Evolutionary conservation across 1,284 basidiomycete species (phyloP).

Genomic region (Ganoderma lucidum): DNA sequence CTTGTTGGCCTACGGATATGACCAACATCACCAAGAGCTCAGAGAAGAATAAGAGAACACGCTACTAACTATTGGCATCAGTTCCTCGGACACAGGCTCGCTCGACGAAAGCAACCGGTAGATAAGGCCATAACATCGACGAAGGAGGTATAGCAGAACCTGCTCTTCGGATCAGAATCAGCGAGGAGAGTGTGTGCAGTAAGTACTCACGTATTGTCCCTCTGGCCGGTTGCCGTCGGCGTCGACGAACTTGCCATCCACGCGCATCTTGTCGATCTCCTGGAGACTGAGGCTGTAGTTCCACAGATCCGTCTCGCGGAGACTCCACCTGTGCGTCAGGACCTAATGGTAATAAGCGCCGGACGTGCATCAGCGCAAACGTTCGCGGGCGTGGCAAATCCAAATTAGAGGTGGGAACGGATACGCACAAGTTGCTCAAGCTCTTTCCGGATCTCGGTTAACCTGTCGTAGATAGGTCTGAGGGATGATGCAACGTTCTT

Average conservation of each 20-base stretch:
- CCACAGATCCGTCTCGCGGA: slow-evolving; percentile 96
- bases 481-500: slow-evolving; percentile 90
- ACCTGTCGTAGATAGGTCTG: slow-evolving; percentile 94
- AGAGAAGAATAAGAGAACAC: neutral
- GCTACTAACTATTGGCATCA: slow-evolving; percentile 90
- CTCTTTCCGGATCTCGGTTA: slow-evolving; percentile 87
- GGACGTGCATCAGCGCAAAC: neutral
- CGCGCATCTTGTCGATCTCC: slow-evolving; percentile 96
- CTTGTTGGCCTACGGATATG: slow-evolving; percentile 81
- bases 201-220: slow-evolving; percentile 83
- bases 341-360: slow-evolving; percentile 28
- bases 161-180: slow-evolving; percentile 42
- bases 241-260: slow-evolving; percentile 98
- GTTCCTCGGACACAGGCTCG: slow-evolving; percentile 98
- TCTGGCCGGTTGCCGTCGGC: slow-evolving; percentile 90
- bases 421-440: slow-evolving; percentile 83
- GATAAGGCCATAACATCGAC: slow-evolving; percentile 96
- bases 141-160: slow-evolving; percentile 92
- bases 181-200: neutral
- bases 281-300: slow-evolving; percentile 95
- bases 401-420: neutral
- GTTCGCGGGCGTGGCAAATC: neutral
- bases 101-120: slow-evolving; percentile 96
- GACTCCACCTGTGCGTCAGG: slow-evolving; percentile 96
- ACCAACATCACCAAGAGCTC: neutral